Base-by-base conservation (phyloP, 306 rosid species). In the Citrullus colocynthis region DNA sequence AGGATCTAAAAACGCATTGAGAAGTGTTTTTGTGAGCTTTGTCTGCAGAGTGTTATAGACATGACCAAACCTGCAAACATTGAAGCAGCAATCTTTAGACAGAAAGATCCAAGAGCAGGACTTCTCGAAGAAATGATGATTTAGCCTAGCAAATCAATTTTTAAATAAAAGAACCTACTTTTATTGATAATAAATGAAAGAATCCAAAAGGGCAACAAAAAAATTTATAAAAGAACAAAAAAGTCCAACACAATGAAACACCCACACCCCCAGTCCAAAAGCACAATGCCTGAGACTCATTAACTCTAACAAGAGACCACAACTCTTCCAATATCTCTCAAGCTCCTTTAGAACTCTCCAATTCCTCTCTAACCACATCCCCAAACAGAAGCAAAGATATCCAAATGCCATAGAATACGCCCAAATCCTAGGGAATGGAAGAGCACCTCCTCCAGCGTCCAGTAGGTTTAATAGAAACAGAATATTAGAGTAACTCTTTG, bases 1-100 rank as follows among this genome's bases (percentile, higher is more conserved):
- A 65, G 98, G 96, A 84, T 95, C 98, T 83, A 95, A 85, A 87
- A 95, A 95, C 65, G 97, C 75, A 78, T 92, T 96, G 45, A 92
- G 90, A 82, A 92, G 87, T 36, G 98, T 92, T 84, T 86, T 90
- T 9, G 93, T 92, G 84, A 95, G 81, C 61, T 96, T 96, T 39
- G 97, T 85, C 85, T 86, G 97, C 85, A 95, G 97, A 79, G 90
- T 89, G 83, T 89, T 88, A 87, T 92, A 95, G 79, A 85, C 84
- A 80, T 92, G 96, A 77, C 99, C 97, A 84, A 85, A 92, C 88
- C 99, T 95, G 90, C 77, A 79, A 42, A 48, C 60, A 73, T 16
- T 51, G 28, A 30, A 24, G 49, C 44, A 17, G 39, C 58, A 78
- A 55, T 30, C 67, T 72, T 32, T n/a, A 61, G 56, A 24, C 39